A percentile compares a stretch with the other conserved stretches of the same genome.
Conservation (phyloP, 75 land plant species). For the Pinus taeda region DNA sequence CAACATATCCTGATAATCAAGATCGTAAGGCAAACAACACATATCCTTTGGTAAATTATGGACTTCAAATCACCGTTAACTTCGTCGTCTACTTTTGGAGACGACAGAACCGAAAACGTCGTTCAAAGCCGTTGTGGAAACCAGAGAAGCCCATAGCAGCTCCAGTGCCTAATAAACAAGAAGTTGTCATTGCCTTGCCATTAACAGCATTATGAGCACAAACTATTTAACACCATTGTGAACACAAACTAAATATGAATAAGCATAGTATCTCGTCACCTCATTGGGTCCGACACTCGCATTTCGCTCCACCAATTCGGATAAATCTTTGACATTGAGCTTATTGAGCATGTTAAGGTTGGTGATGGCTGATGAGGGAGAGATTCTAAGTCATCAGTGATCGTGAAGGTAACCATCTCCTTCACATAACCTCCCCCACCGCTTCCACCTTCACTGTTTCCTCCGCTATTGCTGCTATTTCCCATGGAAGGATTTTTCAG, state of each 20-base stretch:
- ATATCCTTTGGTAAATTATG: too few species aligned
- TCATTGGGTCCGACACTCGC: conserved; percentile 14
- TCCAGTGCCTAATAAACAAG: not conserved
- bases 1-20: too few species aligned
- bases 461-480: not conserved
- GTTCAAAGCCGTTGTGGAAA: conserved; percentile 1
- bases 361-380: conserved; percentile 38
- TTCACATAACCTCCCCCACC: conserved; percentile 31
- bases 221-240: too few species aligned
- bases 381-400: conserved; percentile 44
- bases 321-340: conserved; percentile 26
- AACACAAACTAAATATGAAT: too few species aligned
- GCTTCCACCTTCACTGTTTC: not conserved
- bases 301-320: conserved; percentile 21
- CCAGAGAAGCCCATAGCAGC: conserved; percentile 8
- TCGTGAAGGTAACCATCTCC: conserved; percentile 37
- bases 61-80: too few species aligned
- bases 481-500: too few species aligned
- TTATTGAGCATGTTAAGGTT: conserved; percentile 29
- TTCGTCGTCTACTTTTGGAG: too few species aligned
- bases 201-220: too few species aligned
- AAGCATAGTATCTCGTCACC: not conserved
- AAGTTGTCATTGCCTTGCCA: too few species aligned
- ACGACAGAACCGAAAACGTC: not conserved
- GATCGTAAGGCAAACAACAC: too few species aligned